phyloP scores from a whole-genome alignment of 1,139 yeast genomes.

The Magnusiomyces paraingens region DNA sequence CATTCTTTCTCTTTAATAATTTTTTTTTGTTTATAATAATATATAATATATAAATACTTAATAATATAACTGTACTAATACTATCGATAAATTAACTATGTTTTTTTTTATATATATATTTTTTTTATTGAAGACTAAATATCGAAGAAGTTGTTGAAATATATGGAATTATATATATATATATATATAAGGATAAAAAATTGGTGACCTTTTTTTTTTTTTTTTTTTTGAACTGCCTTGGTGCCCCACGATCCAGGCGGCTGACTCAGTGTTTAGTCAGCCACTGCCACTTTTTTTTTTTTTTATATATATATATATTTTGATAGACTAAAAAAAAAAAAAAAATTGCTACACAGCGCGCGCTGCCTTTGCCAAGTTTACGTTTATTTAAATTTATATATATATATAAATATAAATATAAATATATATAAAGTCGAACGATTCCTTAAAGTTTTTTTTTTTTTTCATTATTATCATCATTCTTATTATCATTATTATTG shows the following conservation, averaged over 20 bases:
- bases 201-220: not conserved
- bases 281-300: too few species aligned
- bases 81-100: not conserved
- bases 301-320: too few species aligned
- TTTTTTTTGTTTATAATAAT: not conserved
- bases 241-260: too few species aligned
- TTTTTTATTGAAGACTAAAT: too few species aligned
- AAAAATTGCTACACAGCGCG: not conserved
- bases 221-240: not conserved
- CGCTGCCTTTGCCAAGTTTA: not conserved
- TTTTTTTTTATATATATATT: not conserved
- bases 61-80: too few species aligned
- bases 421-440: not conserved
- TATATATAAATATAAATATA: too few species aligned
- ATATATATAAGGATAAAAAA: not conserved
- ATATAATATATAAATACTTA: not conserved
- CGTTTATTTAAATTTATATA: not conserved
- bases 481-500: too few species aligned
- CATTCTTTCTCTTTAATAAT: slow-evolving; percentile 1
- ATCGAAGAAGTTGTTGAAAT: too few species aligned
- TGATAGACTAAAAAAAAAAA: not conserved
- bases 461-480: not conserved
- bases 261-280: too few species aligned
- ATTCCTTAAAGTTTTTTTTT: not conserved
- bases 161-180: too few species aligned